Evolutionary conservation across 1,284 basidiomycete genomes (phyloP).

Genomic region (Athelia psychrophila): DNA sequence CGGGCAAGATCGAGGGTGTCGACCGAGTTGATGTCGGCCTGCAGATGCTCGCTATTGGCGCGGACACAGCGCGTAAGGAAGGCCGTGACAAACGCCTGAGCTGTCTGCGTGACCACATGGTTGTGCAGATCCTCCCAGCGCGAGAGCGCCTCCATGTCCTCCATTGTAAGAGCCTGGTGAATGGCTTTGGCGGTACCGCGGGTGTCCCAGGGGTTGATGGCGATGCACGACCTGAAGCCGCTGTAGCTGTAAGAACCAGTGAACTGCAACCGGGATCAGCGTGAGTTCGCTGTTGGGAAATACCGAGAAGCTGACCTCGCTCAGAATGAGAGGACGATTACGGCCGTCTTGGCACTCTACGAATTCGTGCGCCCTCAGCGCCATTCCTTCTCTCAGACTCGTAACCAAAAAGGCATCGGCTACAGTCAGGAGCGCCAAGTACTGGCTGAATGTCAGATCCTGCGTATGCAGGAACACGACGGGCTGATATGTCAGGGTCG

Average conservation of each 20-base stretch:
- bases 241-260: conserved; percentile 85
- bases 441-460: conserved; percentile 85
- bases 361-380: conserved; percentile 79
- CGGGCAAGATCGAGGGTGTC: conserved; percentile 48
- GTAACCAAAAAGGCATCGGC: conserved; percentile 89
- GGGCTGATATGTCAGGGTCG: conserved; percentile 83
- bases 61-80: conserved; percentile 76
- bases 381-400: conserved; percentile 86
- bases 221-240: conserved; percentile 83
- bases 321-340: conserved; percentile 72
- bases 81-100: conserved; percentile 79
- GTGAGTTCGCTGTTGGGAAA: neutral
- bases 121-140: conserved; percentile 87
- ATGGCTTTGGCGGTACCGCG: conserved; percentile 77
- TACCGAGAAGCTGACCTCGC: conserved; percentile 47
- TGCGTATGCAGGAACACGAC: conserved; percentile 87
- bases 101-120: conserved; percentile 86
- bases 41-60: conserved; percentile 63
- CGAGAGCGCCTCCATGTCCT: conserved; percentile 63
- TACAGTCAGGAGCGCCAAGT: conserved; percentile 77
- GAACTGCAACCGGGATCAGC: conserved; percentile 45
- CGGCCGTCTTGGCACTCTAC: conserved; percentile 73
- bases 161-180: conserved; percentile 61
- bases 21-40: conserved; percentile 34
- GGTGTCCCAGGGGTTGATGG: conserved; percentile 82